Conservation (phyloP, 106 monocot genomes). For the Triglochin maritima region DNA sequence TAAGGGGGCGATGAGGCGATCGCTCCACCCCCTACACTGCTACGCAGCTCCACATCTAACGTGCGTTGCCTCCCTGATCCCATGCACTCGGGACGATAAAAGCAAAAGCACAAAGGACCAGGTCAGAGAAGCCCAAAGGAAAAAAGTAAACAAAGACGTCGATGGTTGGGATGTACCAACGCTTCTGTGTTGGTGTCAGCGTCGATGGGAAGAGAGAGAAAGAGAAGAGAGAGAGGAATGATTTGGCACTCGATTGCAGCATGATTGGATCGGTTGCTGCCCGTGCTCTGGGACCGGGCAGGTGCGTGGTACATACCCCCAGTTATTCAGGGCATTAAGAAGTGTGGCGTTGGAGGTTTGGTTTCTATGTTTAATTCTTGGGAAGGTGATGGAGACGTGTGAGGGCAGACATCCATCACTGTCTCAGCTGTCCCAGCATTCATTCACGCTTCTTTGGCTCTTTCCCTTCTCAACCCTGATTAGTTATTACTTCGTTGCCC, state of each 20-base stretch:
- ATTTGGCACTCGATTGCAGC: slow-evolving; percentile 6
- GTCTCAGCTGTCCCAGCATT: neutral
- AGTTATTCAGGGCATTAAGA: too few species aligned
- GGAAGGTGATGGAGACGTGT: slow-evolving; percentile 4
- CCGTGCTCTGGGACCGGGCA: neutral
- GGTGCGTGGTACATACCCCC: neutral
- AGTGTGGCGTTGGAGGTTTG: too few species aligned
- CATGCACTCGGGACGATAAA: too few species aligned
- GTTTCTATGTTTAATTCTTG: neutral
- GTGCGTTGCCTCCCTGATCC: too few species aligned
- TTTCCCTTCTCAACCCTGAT: slow-evolving; percentile 11
- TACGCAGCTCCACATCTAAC: too few species aligned
- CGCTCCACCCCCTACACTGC: too few species aligned
- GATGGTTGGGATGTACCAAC: neutral
- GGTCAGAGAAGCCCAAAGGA: neutral
- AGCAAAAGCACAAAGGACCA: neutral
- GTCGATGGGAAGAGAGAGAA: neutral
- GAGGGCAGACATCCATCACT: neutral
- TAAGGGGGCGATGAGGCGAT: too few species aligned
- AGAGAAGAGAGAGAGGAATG: neutral
- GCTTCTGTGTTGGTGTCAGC: too few species aligned
- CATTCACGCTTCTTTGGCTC: neutral
- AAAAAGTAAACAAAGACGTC: neutral
- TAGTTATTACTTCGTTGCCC: neutral
- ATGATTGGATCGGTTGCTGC: slow-evolving; percentile 4